Conservation (phyloP, 306 rosid genomes). For the Dryas drummondii region DNA sequence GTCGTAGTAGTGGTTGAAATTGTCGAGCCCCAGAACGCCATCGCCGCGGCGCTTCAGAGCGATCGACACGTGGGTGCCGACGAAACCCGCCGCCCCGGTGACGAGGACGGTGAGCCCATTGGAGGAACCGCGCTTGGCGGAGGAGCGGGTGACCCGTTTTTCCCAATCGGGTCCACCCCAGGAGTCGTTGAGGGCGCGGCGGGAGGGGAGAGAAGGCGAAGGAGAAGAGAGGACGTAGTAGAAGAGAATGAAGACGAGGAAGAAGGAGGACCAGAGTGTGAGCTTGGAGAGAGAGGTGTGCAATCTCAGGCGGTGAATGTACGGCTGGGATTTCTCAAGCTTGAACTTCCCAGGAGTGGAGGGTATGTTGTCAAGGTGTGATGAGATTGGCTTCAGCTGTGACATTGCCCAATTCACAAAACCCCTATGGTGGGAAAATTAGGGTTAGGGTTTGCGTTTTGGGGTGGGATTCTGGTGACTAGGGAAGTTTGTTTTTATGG, state of each 20-base stretch:
- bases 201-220: slow-evolving; percentile 32
- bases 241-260: slow-evolving; percentile 46
- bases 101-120: slow-evolving; percentile 59
- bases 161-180: slow-evolving; percentile 87
- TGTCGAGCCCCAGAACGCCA: slow-evolving; percentile 76
- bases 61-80: slow-evolving; percentile 73
- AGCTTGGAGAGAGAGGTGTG: slow-evolving; percentile 50
- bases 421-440: neutral
- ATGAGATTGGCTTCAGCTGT: slow-evolving; percentile 43
- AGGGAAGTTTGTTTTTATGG: neutral
- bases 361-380: slow-evolving; percentile 59
- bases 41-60: slow-evolving; percentile 81
- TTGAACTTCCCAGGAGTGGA: slow-evolving; percentile 82
- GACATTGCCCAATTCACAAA: slow-evolving; percentile 43
- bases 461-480: neutral
- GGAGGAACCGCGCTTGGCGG: slow-evolving; percentile 27
- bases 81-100: slow-evolving; percentile 84
- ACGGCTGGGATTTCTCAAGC: slow-evolving; percentile 57
- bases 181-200: slow-evolving; percentile 47
- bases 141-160: slow-evolving; percentile 60
- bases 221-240: slow-evolving; percentile 44
- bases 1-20: slow-evolving; percentile 74
- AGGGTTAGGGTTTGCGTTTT: neutral
- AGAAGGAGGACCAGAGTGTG: slow-evolving; percentile 58
- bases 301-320: slow-evolving; percentile 56